These are phyloP conservation scores for Garcia nutans DNA, from an alignment of 345 rosid genomes.

Conservation along the genomic window DNA sequence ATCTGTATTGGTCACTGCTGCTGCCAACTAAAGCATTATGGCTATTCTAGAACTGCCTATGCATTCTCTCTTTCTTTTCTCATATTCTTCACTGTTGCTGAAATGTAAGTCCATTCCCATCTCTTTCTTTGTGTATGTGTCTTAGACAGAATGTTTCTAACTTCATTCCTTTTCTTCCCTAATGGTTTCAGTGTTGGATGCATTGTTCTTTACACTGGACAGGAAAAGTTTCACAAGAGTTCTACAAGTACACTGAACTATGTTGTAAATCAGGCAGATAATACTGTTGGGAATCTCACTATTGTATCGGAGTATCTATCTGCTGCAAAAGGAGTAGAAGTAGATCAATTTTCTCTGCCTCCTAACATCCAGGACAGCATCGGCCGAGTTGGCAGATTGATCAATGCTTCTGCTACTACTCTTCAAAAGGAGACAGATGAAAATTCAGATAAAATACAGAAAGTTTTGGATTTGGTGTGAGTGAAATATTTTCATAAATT, in stretches of 20 bases:
- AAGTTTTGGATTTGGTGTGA: slow-evolving; percentile 15
- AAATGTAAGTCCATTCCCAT: slow-evolving; percentile 12
- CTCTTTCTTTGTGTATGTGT: not conserved
- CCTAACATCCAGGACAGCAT: slow-evolving; percentile 10
- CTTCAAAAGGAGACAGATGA: slow-evolving; percentile 4
- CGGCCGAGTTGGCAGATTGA: slow-evolving; percentile 15
- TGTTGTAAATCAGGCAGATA: slow-evolving; percentile 22
- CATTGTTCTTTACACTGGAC: slow-evolving; percentile 28
- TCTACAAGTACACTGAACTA: slow-evolving; percentile 16
- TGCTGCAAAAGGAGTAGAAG: slow-evolving; percentile 20
- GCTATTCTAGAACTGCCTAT: slow-evolving; percentile 20
- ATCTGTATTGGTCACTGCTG: slow-evolving; percentile 23
- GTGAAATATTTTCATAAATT: not conserved
- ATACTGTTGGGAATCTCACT: slow-evolving; percentile 18
- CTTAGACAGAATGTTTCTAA: not conserved
- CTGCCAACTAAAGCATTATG: slow-evolving; percentile 14
- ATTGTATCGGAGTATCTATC: slow-evolving; percentile 20
- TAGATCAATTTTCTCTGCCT: slow-evolving; percentile 23
- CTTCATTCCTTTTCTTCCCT: not conserved
- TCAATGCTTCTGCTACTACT: slow-evolving; percentile 12
- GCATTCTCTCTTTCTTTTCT: slow-evolving; percentile 20
- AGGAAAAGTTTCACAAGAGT: slow-evolving; percentile 23
- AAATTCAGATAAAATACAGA: slow-evolving; percentile 18
- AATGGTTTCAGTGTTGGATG: slow-evolving; percentile 22
- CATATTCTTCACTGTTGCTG: slow-evolving; percentile 17